phyloP scores from a whole-genome alignment of 2,329 filamentous ascomycete genomes.

The Bipolaris zeicola region DNA sequence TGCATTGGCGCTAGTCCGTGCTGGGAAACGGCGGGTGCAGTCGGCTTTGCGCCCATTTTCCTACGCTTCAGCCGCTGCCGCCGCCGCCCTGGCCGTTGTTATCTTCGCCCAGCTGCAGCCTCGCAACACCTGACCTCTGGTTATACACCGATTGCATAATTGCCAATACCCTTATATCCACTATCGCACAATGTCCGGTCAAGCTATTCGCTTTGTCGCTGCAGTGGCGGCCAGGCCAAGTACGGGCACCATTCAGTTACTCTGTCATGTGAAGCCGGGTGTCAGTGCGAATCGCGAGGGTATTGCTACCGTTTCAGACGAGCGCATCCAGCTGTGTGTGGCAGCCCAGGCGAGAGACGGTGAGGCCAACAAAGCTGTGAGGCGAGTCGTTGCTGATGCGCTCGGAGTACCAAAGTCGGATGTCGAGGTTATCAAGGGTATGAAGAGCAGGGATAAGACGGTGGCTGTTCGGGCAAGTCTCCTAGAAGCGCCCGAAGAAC shows the following conservation, averaged over 20 bases:
- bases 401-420: conserved; percentile 68
- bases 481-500: conserved; percentile 28
- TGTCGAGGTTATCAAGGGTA: conserved; percentile 65
- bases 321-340: conserved; percentile 68
- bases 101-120: not conserved
- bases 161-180: not conserved
- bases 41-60: conserved; percentile 12
- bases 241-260: conserved; percentile 57
- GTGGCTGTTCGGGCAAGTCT: conserved; percentile 23
- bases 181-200: conserved; percentile 4
- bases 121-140: conserved; percentile 16
- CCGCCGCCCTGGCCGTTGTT: not conserved
- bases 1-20: not conserved
- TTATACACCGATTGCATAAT: not conserved
- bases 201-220: conserved; percentile 39
- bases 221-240: conserved; percentile 25
- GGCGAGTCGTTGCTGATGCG: conserved; percentile 66
- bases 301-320: conserved; percentile 61
- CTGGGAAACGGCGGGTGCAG: conserved; percentile 11
- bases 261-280: conserved; percentile 71
- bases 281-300: conserved; percentile 67
- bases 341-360: conserved; percentile 69
- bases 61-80: not conserved
- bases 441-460: conserved; percentile 69
- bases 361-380: conserved; percentile 71